These are phyloP conservation scores for Brassica hybrid DNA, from an alignment of 441 rosid species.

Conservation along the genomic window DNA sequence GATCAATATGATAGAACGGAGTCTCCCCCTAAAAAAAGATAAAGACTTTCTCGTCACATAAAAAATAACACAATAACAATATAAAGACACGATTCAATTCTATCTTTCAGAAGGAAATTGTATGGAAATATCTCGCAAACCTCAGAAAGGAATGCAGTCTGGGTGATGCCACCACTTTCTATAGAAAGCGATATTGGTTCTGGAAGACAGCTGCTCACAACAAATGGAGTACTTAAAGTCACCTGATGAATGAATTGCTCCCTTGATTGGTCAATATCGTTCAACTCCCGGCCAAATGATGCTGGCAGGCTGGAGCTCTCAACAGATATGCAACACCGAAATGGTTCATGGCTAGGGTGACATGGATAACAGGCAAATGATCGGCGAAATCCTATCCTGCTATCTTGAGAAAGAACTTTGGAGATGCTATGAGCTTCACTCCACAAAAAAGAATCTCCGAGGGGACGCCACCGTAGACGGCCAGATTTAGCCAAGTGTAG, in stretches of 20 bases:
- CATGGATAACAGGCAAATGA: constrained; percentile 97
- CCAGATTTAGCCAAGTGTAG: constrained; percentile 95
- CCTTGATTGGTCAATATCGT: constrained; percentile 51
- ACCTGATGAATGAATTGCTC: constrained; percentile 68
- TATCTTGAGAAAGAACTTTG: constrained; percentile 78
- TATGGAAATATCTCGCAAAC: constrained; percentile 53
- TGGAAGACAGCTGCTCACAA: constrained; percentile 81
- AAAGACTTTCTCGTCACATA: too few species aligned
- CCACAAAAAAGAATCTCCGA: constrained; percentile 85
- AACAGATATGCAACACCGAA: constrained; percentile 89
- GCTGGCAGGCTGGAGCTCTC: constrained; percentile 61
- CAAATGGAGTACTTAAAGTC: constrained; percentile 79
- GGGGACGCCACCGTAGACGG: constrained; percentile 94
- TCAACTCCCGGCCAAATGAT: constrained; percentile 41
- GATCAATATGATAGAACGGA: constrained; percentile 86
- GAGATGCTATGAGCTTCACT: constrained; percentile 90
- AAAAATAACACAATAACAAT: too few species aligned
- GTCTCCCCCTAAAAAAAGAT: constrained; percentile 60
- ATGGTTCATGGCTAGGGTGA: constrained; percentile 88
- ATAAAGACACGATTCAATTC: too few species aligned
- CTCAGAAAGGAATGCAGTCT: constrained; percentile 74
- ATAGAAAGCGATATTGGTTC: constrained; percentile 68
- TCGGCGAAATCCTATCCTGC: constrained; percentile 77
- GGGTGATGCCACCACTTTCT: constrained; percentile 78
- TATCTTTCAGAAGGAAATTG: constrained; percentile 27